Base-by-base conservation (phyloP, 352 stramenopile genomes). In the Pythium aristosporum region DNA sequence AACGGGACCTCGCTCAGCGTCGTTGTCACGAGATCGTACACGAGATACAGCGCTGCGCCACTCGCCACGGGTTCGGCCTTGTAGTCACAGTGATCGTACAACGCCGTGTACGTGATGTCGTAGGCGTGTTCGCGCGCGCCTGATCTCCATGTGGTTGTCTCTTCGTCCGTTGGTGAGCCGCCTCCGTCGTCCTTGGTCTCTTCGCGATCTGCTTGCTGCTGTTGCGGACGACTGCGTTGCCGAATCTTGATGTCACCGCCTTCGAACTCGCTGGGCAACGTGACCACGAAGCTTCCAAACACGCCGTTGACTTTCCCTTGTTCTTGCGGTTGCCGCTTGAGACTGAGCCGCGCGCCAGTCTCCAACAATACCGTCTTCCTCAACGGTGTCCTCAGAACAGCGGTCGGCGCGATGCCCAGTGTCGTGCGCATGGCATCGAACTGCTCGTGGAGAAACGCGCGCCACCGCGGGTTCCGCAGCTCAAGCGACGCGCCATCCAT, bases 11-110 rank as follows among this genome's bases (percentile, higher is more conserved):
- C 43, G 18, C 32, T 32, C 0, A 18, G 11, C 6, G 44, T 63
- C 7, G 56, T 47, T 5, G 56, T 55, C 30, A 16, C 30, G 4
- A 63, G n/a, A 43, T 63, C 56, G 56, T 63, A 63, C 30, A 63
- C 43, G 32, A 54, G 56, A 62, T 28, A 43, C 30, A 62, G 2
- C 0, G 20, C 28, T 10, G 16, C 54, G 16, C 43, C 56, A 21
- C 18, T 20, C 20, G 16, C 36, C 10, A 63, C 43, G 7, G 56
- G 16, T 21, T 46, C 18, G 18, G 13, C 10, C 11, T 13, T 16
- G 18, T n/a, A 21, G 5, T 20, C 21, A 15, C 18, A 32, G 25
- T 61, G 11, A 23, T 51, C 36, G 15, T 61, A 61, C 13, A 61
- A 51, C 25, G 28, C 37, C 11, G 23, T 8, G 18, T 49, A 63